Conservation (phyloP, 1,284 basidiomycete genomes). For the Coniferiporia sulphurascens region DNA sequence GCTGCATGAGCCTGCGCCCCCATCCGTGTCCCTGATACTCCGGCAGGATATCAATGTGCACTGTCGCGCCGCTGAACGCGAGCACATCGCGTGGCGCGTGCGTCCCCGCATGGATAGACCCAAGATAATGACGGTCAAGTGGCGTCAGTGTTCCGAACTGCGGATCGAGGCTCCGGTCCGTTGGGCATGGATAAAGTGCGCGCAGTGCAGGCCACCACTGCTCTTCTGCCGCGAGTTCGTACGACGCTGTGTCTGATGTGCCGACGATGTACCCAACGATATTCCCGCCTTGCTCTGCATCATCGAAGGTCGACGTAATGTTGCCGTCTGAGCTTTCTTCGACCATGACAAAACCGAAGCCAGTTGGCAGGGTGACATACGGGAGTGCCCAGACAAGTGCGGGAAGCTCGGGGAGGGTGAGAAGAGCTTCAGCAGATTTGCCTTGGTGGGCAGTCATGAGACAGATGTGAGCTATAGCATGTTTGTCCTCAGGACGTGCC, state of each 20-base stretch:
- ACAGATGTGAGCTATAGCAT: neutral
- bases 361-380: constrained; percentile 17
- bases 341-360: constrained; percentile 17
- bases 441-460: constrained; percentile 20
- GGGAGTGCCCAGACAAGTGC: constrained; percentile 22
- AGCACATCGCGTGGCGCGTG: constrained; percentile 11
- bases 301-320: too few species aligned
- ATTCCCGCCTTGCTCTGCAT: neutral
- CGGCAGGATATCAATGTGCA: constrained; percentile 23
- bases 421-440: constrained; percentile 17
- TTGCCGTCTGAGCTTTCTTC: neutral
- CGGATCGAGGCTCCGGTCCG: constrained; percentile 8
- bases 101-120: neutral
- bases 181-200: neutral
- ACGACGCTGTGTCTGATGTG: constrained; percentile 17
- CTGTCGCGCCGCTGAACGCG: constrained; percentile 17
- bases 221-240: constrained; percentile 14
- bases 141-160: neutral
- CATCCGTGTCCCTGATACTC: constrained; percentile 21
- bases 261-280: constrained; percentile 22
- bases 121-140: neutral
- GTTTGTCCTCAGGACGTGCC: neutral
- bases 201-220: constrained; percentile 20
- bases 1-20: constrained; percentile 20
- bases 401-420: constrained; percentile 16